Evolutionary conservation across 257 asterid species (phyloP), one percentile per base, ranked within the genome.

Genomic region (Lithospermum erythrorhizon): DNA sequence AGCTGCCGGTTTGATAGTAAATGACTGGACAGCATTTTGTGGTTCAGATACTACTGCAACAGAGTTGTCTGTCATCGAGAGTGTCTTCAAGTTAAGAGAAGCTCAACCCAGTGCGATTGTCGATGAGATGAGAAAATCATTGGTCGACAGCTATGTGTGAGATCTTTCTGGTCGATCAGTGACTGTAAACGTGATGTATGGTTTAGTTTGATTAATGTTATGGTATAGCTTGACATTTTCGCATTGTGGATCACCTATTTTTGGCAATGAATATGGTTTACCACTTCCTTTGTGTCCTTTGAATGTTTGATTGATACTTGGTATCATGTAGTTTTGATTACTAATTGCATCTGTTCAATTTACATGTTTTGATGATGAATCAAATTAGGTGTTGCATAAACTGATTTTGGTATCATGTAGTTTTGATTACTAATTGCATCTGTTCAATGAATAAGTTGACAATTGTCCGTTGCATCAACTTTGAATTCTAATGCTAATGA

Each of bases 31-130:
- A 0, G 97, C 91, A 2, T 90, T 90, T 71, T 87, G 96, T 53
- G 97, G 96, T n/a, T 80, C 95, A 2, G 95, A 85, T 70, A 90
- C 97, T 4, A 90, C 97, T 65, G 97, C 96, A 41, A 87, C 97
- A 0, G 97, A 90, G 80, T 58, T 87, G 67, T 81, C 94, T 6
- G 95, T 90, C 10, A 75, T 87, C 13, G 95, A 87, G 76, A 83
- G 78, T 3, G 90, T 87, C 24, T 90, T 90, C 82, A 87, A 87
- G 84, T 64, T 87, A 74, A 81, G 95, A 68, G 95, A 83, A 61
- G 98, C 89, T 69, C 90, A 82, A 66, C 96, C 98, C 6, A 75
- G 86, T 69, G 82, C 89, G 9, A 75, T 87, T 55, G 96, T 85
- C 3, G 89, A 85, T 58, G 97, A 90, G 78, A 87, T 87, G 94